Base-by-base conservation (phyloP, 371 early-diverging fungal species). In the Scutellospora calospora region DNA sequence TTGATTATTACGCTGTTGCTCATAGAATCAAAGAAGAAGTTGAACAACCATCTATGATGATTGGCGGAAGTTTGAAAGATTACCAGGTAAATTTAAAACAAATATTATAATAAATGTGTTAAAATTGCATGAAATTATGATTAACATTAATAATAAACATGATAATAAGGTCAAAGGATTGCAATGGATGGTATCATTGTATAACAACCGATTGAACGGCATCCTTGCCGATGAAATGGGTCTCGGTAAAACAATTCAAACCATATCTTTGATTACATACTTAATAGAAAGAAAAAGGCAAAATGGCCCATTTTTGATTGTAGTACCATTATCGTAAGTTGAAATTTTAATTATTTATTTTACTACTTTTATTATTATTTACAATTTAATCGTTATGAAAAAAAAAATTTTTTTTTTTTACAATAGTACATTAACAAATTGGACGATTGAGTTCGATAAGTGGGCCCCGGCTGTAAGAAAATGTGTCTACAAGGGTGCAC, bases 141-240 rank as follows among this genome's bases (percentile, higher is more conserved):
- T 33, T 57, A 57, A n/a, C 16, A 57, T 45, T 45, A 49, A 31
- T 31, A 5, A 49, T 62, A 25, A 5, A 71, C 31, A 8, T 38
- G 20, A 2, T 3, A 27, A 25, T n/a, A 12, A 16, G 57, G 57
- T 99, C 84, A 97, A 97, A 84, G 99, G 99, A 62, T 89, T 99
- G 8, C 94, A 99, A 87, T 99, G 99, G 99, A 97, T 99, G 94
- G 93, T 97, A 18, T 97, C 98, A 20, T 87, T 99, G 54, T 99
- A 98, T 89, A 97, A 98, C 84, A 98, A 98, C 83, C 85, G 95
- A 31, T 86, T 97, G 82, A 98, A 98, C 87, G 99, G 99, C 57
- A 99, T 99, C 80, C 86, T 99, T 83, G 98, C 98, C 0, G 99
- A 99, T 86, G 99, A 99, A 90, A 99, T 99, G 99, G 97, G 98